Conservation (phyloP, 805 yeast species). For the Naumovozyma baii region DNA sequence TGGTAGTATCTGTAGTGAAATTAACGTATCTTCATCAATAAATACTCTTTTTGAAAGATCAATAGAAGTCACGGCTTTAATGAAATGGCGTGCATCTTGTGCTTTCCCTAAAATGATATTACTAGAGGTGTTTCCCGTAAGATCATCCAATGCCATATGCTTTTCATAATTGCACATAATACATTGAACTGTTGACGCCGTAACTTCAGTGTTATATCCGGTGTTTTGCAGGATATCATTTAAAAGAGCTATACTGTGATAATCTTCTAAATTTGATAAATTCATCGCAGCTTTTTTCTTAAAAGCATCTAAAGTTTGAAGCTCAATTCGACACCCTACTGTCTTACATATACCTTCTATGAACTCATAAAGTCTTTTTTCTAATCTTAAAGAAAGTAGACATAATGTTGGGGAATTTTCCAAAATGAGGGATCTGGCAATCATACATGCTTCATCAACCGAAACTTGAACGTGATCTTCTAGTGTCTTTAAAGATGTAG, state of each 20-base stretch:
- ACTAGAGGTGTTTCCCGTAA: not conserved
- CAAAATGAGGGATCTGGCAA: constrained; percentile 9
- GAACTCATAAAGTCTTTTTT: constrained; percentile 5
- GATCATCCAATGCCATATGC: not conserved
- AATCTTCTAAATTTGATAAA: not conserved
- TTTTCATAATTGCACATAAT: constrained; percentile 2
- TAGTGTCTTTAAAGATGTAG: not conserved
- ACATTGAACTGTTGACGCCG: constrained; percentile 8
- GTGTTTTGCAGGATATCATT: constrained; percentile 4
- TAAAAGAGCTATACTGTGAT: not conserved
- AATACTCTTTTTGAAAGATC: constrained; percentile 12
- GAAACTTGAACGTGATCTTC: not conserved
- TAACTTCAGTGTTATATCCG: constrained; percentile 2
- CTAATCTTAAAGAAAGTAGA: constrained; percentile 14
- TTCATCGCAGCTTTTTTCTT: constrained; percentile 2
- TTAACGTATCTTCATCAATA: constrained; percentile 20
- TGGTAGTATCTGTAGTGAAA: constrained; percentile 21
- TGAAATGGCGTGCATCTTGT: not conserved
- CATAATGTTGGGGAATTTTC: constrained; percentile 13
- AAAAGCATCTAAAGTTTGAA: constrained; percentile 8
- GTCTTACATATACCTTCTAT: constrained; percentile 6
- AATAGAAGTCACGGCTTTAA: constrained; percentile 4
- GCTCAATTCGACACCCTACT: constrained; percentile 6
- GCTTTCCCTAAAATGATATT: too few species aligned
- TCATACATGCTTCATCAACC: constrained; percentile 10